phyloP scores from a whole-genome alignment of 805 yeast species.

The Jamesozyma lodderae region DNA sequence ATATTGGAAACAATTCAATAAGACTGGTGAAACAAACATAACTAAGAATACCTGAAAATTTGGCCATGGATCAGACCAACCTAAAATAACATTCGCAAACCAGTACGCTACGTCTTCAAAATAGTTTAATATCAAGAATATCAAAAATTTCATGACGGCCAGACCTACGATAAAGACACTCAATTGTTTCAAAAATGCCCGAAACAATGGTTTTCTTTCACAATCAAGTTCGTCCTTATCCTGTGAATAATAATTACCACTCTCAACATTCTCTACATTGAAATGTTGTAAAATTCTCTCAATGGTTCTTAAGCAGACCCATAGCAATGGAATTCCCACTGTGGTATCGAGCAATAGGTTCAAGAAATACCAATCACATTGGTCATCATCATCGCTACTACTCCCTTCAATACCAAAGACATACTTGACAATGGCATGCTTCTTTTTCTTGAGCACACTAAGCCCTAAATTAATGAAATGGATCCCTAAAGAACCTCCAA shows the following conservation, averaged over 20 bases:
- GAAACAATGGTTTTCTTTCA: conserved; percentile 26
- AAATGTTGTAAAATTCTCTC: conserved; percentile 34
- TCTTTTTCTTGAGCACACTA: conserved; percentile 46
- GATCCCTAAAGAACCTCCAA: conserved; percentile 76
- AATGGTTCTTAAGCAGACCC: conserved; percentile 44
- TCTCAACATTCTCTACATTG: conserved; percentile 35
- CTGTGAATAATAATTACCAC: conserved; percentile 34
- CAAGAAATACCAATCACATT: conserved; percentile 93
- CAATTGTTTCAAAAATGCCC: conserved; percentile 65
- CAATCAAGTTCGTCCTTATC: neutral
- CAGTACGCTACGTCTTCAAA: conserved; percentile 65
- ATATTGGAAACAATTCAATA: conserved; percentile 67
- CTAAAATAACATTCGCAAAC: conserved; percentile 63
- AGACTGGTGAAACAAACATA: conserved; percentile 69
- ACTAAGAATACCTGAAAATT: conserved; percentile 80
- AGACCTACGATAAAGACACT: conserved; percentile 57
- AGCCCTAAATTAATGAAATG: conserved; percentile 69
- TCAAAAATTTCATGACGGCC: conserved; percentile 50
- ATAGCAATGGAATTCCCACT: conserved; percentile 77
- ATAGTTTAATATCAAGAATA: conserved; percentile 49
- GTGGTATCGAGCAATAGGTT: conserved; percentile 88
- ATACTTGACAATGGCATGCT: conserved; percentile 12
- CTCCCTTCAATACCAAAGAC: neutral
- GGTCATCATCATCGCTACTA: conserved; percentile 40
- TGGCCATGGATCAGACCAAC: conserved; percentile 79